Percentiles rank a stretch among this genome's conserved stretches.
Conservation (phyloP, 176 grass and related monocot species). For the Oryza australiensis region DNA sequence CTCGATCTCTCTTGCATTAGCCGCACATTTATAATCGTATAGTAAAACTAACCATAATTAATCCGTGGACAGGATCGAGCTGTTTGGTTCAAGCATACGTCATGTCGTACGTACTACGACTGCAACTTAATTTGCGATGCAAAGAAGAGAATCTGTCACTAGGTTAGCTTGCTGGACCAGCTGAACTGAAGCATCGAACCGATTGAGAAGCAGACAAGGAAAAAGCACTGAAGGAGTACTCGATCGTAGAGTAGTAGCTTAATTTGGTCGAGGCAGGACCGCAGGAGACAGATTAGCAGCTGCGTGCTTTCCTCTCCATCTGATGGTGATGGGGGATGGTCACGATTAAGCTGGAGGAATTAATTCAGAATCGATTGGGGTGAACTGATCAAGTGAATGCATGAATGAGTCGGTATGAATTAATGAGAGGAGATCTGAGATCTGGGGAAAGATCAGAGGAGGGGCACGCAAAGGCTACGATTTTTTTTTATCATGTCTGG, state of each 20-base stretch:
- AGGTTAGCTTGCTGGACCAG: background rate
- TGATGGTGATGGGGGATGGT: background rate
- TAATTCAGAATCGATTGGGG: background rate
- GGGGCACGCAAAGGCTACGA: no score
- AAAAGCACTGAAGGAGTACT: background rate
- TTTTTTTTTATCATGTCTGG: no score
- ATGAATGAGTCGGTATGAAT: background rate
- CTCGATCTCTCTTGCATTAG: background rate
- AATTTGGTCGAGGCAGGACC: no score
- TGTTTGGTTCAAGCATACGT: constrained; percentile 29
- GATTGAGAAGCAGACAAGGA: background rate
- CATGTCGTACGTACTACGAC: background rate
- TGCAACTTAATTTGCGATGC: constrained; percentile 16
- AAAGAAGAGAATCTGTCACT: constrained; percentile 1
- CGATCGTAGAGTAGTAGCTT: no score
- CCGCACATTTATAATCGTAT: background rate
- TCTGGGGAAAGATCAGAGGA: background rate
- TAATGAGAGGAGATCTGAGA: constrained; percentile 30
- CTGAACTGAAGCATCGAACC: background rate
- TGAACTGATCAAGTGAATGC: background rate
- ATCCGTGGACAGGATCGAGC: background rate
- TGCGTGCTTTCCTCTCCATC: background rate
- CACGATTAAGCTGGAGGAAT: background rate
- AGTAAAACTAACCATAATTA: background rate
- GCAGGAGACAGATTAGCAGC: background rate